Conservation (phyloP, 1,284 basidiomycete species). For the Limonomyces culmigenus region DNA sequence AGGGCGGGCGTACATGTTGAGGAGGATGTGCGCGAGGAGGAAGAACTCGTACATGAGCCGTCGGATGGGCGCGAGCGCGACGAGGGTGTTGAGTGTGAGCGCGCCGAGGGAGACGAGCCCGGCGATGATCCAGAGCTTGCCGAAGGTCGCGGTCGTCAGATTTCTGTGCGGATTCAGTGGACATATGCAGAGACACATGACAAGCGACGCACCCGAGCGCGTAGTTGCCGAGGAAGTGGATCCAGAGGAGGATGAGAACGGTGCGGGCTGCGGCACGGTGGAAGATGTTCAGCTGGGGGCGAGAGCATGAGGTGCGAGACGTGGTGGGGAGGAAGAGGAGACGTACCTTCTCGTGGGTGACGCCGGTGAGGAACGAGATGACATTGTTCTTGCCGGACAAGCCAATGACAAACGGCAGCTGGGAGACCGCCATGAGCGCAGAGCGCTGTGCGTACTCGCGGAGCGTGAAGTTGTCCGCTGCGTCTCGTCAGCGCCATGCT, state of each 20-base stretch:
- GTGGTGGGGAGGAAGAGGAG: not conserved
- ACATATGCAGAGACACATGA: not conserved
- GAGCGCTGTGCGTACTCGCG: slow-evolving; percentile 21
- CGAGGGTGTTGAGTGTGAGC: slow-evolving; percentile 20
- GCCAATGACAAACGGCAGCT: slow-evolving; percentile 25
- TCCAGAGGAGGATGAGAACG: slow-evolving; percentile 18
- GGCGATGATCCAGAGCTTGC: slow-evolving; percentile 17
- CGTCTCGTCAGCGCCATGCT: not conserved
- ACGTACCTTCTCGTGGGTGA: slow-evolving; percentile 24
- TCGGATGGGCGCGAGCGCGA: slow-evolving; percentile 23
- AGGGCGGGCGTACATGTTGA: slow-evolving; percentile 14
- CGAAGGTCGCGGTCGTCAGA: slow-evolving; percentile 13
- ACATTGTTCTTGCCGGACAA: slow-evolving; percentile 30
- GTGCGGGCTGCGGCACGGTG: slow-evolving; percentile 19
- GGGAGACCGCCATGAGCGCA: slow-evolving; percentile 21
- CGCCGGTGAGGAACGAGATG: slow-evolving; percentile 25
- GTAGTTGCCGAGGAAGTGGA: slow-evolving; percentile 15
- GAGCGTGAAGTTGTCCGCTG: slow-evolving; percentile 12
- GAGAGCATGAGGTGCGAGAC: not conserved
- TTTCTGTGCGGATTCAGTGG: slow-evolving; percentile 9
- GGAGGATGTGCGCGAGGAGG: slow-evolving; percentile 25
- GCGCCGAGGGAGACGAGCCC: slow-evolving; percentile 21
- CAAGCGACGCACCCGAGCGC: slow-evolving; percentile 10
- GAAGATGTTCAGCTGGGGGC: slow-evolving; percentile 15
- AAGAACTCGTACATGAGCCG: slow-evolving; percentile 28